A percentile compares a stretch with the other conserved stretches of the same genome.
These are phyloP conservation scores for Cryptococcus sp. DNA, from an alignment of 1,284 basidiomycete genomes.

Conservation along the genomic window DNA sequence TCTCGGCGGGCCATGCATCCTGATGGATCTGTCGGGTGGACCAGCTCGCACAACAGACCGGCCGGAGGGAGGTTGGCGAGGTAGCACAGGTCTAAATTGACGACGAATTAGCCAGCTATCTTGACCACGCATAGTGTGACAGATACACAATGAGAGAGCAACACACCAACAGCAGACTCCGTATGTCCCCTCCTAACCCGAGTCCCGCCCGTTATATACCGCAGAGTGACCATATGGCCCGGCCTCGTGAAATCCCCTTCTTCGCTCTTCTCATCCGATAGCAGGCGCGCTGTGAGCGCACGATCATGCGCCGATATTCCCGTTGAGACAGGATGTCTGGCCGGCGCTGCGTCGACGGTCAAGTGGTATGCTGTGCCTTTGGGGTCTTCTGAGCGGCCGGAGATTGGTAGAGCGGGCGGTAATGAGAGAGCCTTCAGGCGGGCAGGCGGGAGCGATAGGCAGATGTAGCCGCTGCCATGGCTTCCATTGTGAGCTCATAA, in stretches of 20 bases:
- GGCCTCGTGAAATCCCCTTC: constrained; percentile 86
- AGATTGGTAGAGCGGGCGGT: constrained; percentile 90
- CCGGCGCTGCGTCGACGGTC: constrained; percentile 81
- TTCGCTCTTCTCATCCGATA: constrained; percentile 62
- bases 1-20: constrained; percentile 97
- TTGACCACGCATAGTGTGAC: too few species aligned
- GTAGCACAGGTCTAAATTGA: constrained; percentile 71
- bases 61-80: constrained; percentile 75
- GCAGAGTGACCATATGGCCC: constrained; percentile 92
- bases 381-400: constrained; percentile 68
- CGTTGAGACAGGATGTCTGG: constrained; percentile 62
- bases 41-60: constrained; percentile 91
- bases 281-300: constrained; percentile 77
- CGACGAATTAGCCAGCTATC: too few species aligned
- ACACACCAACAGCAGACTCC: constrained; percentile 73
- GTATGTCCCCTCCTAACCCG: constrained; percentile 88
- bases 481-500: background rate
- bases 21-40: constrained; percentile 80
- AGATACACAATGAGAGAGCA: too few species aligned
- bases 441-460: constrained; percentile 76
- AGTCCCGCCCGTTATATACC: constrained; percentile 83
- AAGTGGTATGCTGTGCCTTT: constrained; percentile 97
- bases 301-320: constrained; percentile 97
- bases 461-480: constrained; percentile 81
- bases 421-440: constrained; percentile 80